Evolutionary conservation across 2,329 filamentous ascomycete species (phyloP).

Genomic region (Sporothrix brunneoviolacea): DNA sequence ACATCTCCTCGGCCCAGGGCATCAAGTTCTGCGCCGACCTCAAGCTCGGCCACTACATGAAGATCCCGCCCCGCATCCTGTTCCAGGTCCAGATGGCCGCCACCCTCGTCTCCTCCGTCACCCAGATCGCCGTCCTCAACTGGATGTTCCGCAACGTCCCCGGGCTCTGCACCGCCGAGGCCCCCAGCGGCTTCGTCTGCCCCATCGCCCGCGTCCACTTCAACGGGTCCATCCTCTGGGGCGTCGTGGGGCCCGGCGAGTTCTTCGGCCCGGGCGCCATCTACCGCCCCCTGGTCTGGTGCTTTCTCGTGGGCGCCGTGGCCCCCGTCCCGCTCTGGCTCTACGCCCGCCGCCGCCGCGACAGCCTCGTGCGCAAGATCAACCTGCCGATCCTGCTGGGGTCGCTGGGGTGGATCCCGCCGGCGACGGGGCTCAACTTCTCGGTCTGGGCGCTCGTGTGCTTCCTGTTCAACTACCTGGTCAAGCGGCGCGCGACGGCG

Average conservation of each 20-base stretch:
- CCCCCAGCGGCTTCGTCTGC: slow-evolving; percentile 83
- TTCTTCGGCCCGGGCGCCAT: slow-evolving; percentile 74
- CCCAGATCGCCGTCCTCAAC: slow-evolving; percentile 78
- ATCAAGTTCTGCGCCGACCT: slow-evolving; percentile 84
- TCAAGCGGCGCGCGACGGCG: slow-evolving; percentile 59
- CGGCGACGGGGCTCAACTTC: slow-evolving; percentile 81
- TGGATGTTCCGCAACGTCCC: slow-evolving; percentile 81
- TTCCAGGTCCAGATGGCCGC: slow-evolving; percentile 74
- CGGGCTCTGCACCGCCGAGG: slow-evolving; percentile 68
- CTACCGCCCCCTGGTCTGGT: slow-evolving; percentile 73
- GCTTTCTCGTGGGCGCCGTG: slow-evolving; percentile 69
- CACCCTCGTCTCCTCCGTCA: slow-evolving; percentile 68
- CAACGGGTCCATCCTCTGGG: slow-evolving; percentile 85
- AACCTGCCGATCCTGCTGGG: slow-evolving; percentile 81
- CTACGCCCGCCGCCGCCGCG: slow-evolving; percentile 52
- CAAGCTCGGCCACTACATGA: slow-evolving; percentile 85
- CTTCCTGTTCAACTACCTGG: slow-evolving; percentile 73
- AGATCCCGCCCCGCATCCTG: slow-evolving; percentile 71
- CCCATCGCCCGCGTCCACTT: slow-evolving; percentile 84
- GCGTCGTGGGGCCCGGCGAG: slow-evolving; percentile 72
- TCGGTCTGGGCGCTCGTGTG: slow-evolving; percentile 81
- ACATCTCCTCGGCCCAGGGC: slow-evolving; percentile 81
- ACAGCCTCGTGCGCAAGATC: slow-evolving; percentile 64
- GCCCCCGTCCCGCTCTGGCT: slow-evolving; percentile 70
- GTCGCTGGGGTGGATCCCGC: slow-evolving; percentile 78